Conservation (phyloP, 768 basidiomycete genomes). For the Agaricus bisporus region DNA sequence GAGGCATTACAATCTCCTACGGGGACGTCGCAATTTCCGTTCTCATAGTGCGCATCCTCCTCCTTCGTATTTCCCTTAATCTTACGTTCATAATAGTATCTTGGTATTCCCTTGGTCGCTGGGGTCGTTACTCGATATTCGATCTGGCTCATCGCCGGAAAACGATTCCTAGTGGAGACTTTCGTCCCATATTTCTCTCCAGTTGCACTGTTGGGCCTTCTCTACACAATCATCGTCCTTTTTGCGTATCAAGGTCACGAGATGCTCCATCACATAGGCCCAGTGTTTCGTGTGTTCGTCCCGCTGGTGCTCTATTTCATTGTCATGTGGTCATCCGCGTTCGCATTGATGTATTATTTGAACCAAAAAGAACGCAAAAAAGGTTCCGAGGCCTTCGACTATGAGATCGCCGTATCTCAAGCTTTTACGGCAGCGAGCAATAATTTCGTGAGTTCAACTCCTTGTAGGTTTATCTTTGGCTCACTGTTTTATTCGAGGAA, state of each 20-base stretch:
- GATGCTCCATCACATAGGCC: conserved; percentile 68
- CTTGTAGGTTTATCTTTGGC: background rate
- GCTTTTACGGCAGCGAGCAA: conserved; percentile 77
- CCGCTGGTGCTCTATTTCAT: conserved; percentile 76
- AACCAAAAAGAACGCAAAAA: conserved; percentile 24
- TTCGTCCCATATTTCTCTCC: conserved; percentile 72
- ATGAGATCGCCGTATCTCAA: conserved; percentile 72
- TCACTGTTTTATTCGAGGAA: background rate
- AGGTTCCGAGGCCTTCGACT: conserved; percentile 29
- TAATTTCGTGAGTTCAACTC: conserved; percentile 50
- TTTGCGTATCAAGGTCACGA: conserved; percentile 50
- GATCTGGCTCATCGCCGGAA: conserved; percentile 39
- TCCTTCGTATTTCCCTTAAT: conserved; percentile 17
- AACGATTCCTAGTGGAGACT: conserved; percentile 40
- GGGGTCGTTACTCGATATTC: conserved; percentile 65
- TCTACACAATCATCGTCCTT: conserved; percentile 76
- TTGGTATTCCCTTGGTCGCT: conserved; percentile 74
- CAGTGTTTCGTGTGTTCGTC: conserved; percentile 76
- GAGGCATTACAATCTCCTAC: conserved; percentile 44
- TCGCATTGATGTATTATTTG: conserved; percentile 29
- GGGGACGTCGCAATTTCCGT: conserved; percentile 59
- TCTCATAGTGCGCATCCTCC: conserved; percentile 25
- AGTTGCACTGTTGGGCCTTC: conserved; percentile 63
- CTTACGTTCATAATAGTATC: conserved; percentile 50
- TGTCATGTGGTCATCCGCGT: conserved; percentile 48